A percentile compares a stretch with the other conserved stretches of the same genome.
These are phyloP conservation scores for Plicaturopsis crispa DNA, from an alignment of 768 basidiomycete genomes.

Conservation along the genomic window DNA sequence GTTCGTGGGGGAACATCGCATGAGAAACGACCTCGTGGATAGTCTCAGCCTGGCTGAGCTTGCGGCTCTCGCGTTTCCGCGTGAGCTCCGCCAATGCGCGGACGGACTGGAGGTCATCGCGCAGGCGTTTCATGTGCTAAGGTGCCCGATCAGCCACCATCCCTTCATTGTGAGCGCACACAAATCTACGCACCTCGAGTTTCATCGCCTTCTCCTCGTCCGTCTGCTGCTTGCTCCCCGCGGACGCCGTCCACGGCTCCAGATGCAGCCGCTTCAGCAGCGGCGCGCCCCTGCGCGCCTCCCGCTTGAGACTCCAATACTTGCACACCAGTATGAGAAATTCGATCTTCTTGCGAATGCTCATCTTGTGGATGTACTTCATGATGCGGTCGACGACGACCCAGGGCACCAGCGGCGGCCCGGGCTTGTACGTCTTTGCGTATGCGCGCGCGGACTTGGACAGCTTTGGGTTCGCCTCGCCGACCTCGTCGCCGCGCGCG, in stretches of 20 bases:
- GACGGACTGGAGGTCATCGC: conserved; percentile 71
- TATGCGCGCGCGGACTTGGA: conserved; percentile 86
- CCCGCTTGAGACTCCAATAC: conserved; percentile 98
- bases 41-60: conserved; percentile 60
- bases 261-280: conserved; percentile 87
- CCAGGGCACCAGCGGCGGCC: conserved; percentile 85
- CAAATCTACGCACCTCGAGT: conserved; percentile 57
- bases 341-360: conserved; percentile 65
- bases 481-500: conserved; percentile 28
- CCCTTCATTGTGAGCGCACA: neutral
- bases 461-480: conserved; percentile 32
- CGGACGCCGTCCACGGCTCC: conserved; percentile 93
- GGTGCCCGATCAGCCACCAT: neutral
- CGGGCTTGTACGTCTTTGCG: conserved; percentile 85
- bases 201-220: conserved; percentile 81
- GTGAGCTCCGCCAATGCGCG: conserved; percentile 58
- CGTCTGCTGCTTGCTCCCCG: conserved; percentile 53
- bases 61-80: conserved; percentile 75
- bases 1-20: conserved; percentile 62
- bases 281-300: conserved; percentile 89
- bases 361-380: conserved; percentile 64
- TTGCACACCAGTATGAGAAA: conserved; percentile 74
- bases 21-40: conserved; percentile 58
- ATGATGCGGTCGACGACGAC: conserved; percentile 76
- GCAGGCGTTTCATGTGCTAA: conserved; percentile 53